These are phyloP conservation scores for Coelastrella sp. DNA, from an alignment of 139 green algal species.

Conservation along the genomic window DNA sequence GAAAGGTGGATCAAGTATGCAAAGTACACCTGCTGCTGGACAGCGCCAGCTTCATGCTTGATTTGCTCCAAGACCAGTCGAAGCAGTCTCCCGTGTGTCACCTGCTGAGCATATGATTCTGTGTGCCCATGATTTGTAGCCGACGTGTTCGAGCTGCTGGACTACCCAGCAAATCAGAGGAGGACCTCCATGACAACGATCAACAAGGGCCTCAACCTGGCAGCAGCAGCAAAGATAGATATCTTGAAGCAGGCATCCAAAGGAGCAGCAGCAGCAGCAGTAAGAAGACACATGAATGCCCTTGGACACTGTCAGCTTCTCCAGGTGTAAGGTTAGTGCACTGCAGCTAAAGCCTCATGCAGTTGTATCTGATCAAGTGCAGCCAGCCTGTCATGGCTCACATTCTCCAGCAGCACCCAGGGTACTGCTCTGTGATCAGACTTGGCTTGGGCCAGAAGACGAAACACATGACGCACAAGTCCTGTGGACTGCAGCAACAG, in stretches of 20 bases:
- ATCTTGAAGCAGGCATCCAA: too few relatives aligned
- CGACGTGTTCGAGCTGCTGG: constrained; percentile 77
- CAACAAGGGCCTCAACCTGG: constrained; percentile 85
- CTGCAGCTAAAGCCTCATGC: too few relatives aligned
- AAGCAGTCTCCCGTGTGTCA: constrained; percentile 19
- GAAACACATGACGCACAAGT: constrained; percentile 88
- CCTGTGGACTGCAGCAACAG: constrained; percentile 68
- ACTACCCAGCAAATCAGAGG: constrained; percentile 61
- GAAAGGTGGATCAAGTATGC: too few relatives aligned
- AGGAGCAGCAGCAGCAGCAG: too few relatives aligned
- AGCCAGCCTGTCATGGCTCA: too few relatives aligned
- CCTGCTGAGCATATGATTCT: constrained; percentile 77
- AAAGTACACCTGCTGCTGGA: too few relatives aligned
- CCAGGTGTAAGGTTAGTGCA: too few relatives aligned
- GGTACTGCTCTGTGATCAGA: constrained; percentile 67
- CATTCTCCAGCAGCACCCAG: constrained; percentile 96
- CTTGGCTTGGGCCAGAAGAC: constrained; percentile 72
- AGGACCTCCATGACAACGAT: constrained; percentile 61
- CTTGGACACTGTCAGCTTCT: too few relatives aligned
- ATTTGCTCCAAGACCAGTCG: too few relatives aligned
- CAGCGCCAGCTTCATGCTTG: too few relatives aligned
- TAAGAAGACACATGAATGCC: too few relatives aligned
- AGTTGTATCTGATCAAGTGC: too few relatives aligned
- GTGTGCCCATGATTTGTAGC: constrained; percentile 86
- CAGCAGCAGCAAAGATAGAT: not conserved